phyloP scores from a whole-genome alignment of 768 basidiomycete genomes.

The Mycena sanguinolenta region DNA sequence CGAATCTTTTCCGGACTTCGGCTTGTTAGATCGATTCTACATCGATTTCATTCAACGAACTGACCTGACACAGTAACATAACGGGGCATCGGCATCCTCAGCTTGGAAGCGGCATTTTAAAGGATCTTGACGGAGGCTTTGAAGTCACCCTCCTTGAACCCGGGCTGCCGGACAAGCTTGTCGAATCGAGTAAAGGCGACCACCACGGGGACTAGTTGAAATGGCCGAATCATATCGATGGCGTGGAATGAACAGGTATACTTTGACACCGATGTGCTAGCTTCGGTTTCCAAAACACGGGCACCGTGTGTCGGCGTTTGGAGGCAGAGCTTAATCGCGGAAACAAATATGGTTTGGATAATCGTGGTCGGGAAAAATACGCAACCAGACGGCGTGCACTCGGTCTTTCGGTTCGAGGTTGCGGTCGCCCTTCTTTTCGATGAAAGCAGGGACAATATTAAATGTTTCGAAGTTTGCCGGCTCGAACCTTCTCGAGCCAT shows the following conservation, averaged over 20 bases:
- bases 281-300: constrained; percentile 41
- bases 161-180: background rate
- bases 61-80: no score
- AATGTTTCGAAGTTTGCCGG: constrained; percentile 43
- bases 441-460: constrained; percentile 42
- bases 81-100: background rate
- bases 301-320: background rate
- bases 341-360: background rate
- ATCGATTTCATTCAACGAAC: no score
- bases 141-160: no score
- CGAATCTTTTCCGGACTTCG: background rate
- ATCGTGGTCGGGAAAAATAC: background rate
- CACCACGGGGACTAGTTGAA: constrained; percentile 44
- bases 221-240: background rate
- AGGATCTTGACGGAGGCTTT: no score
- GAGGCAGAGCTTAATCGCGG: background rate
- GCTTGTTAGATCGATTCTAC: no score
- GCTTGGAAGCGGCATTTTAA: no score
- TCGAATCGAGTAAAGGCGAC: constrained; percentile 53
- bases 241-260: background rate
- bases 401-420: constrained; percentile 39
- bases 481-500: constrained; percentile 49
- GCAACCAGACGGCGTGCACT: constrained; percentile 47
- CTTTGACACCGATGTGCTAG: constrained; percentile 37
- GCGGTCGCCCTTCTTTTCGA: constrained; percentile 34